A percentile compares a stretch with the other conserved stretches of the same genome.
These are phyloP conservation scores for Dacryopinax spathularia DNA, from an alignment of 768 basidiomycete genomes.

Conservation along the genomic window DNA sequence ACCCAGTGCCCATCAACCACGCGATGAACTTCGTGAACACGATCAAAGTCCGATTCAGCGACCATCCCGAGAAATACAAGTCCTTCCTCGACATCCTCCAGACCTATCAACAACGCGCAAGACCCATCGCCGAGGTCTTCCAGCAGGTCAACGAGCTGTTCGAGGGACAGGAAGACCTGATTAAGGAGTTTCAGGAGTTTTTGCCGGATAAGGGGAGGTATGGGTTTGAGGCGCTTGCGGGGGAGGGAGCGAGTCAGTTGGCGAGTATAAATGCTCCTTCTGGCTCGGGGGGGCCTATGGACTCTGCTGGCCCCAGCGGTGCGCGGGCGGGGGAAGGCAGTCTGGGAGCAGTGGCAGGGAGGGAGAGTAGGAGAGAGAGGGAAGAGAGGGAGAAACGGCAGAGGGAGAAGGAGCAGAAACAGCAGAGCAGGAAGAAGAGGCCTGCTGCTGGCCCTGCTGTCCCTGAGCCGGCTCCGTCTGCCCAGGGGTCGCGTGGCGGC, in stretches of 20 bases:
- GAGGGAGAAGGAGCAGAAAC: conserved; percentile 32
- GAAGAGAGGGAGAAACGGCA: conserved; percentile 43
- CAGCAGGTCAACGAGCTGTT: conserved; percentile 54
- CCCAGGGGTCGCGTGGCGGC: background rate
- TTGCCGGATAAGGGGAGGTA: conserved; percentile 45
- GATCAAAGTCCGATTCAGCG: conserved; percentile 82
- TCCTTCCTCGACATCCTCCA: conserved; percentile 80
- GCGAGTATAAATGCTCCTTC: background rate
- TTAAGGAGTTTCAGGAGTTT: conserved; percentile 60
- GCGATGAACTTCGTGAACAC: conserved; percentile 97
- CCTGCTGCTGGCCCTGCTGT: conserved; percentile 3
- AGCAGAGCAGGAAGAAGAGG: conserved; percentile 25
- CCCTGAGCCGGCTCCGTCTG: background rate
- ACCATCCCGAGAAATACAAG: conserved; percentile 72
- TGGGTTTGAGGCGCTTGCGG: conserved; percentile 30
- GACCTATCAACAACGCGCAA: conserved; percentile 55
- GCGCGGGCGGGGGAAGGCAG: background rate
- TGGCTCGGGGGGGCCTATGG: background rate
- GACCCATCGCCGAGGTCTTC: conserved; percentile 47
- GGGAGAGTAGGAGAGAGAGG: conserved; percentile 20
- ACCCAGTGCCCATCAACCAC: conserved; percentile 46
- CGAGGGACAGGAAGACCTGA: conserved; percentile 60
- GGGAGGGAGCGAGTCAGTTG: conserved; percentile 17
- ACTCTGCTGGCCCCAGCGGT: no score
- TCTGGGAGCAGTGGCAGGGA: background rate